Percentiles rank a stretch among this genome's conserved stretches.
Evolutionary conservation across 345 rosid species (phyloP).

Genomic region (Lumnitzera littorea): DNA sequence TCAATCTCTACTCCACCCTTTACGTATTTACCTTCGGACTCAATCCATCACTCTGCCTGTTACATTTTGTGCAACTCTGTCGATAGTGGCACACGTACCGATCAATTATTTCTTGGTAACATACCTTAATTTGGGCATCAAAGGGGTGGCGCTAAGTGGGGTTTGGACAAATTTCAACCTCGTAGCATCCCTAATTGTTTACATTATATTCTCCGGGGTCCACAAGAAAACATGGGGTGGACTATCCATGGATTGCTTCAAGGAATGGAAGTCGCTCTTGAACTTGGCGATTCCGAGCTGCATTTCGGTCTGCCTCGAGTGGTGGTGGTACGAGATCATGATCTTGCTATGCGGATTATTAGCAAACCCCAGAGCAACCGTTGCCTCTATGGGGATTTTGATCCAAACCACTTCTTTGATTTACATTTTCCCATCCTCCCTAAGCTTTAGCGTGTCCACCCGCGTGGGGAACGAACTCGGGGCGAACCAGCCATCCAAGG

Average conservation of each 20-base stretch:
- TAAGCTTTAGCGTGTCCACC: slow-evolving; percentile 38
- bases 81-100: slow-evolving; percentile 21
- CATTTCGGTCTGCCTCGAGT: slow-evolving; percentile 40
- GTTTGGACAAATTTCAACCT: slow-evolving; percentile 31
- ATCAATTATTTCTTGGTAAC: slow-evolving; percentile 22
- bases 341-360: slow-evolving; percentile 35
- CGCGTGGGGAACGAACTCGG: slow-evolving; percentile 37
- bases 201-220: slow-evolving; percentile 19
- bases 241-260: slow-evolving; percentile 27
- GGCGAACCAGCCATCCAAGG: slow-evolving; percentile 17
- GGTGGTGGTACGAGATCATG: slow-evolving; percentile 59
- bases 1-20: slow-evolving; percentile 37
- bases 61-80: slow-evolving; percentile 13
- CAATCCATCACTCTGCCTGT: slow-evolving; percentile 27
- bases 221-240: slow-evolving; percentile 27
- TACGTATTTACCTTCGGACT: slow-evolving; percentile 33
- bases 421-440: slow-evolving; percentile 44
- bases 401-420: slow-evolving; percentile 37
- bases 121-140: slow-evolving; percentile 28
- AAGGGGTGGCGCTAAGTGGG: slow-evolving; percentile 31
- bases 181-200: slow-evolving; percentile 22
- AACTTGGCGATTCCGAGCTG: slow-evolving; percentile 36
- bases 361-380: slow-evolving; percentile 29
- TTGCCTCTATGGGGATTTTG: slow-evolving; percentile 43
- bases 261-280: slow-evolving; percentile 25